Evolutionary conservation across 768 basidiomycete genomes (phyloP), one percentile per base, ranked within the genome.

Genomic region (Mycena metata): DNA sequence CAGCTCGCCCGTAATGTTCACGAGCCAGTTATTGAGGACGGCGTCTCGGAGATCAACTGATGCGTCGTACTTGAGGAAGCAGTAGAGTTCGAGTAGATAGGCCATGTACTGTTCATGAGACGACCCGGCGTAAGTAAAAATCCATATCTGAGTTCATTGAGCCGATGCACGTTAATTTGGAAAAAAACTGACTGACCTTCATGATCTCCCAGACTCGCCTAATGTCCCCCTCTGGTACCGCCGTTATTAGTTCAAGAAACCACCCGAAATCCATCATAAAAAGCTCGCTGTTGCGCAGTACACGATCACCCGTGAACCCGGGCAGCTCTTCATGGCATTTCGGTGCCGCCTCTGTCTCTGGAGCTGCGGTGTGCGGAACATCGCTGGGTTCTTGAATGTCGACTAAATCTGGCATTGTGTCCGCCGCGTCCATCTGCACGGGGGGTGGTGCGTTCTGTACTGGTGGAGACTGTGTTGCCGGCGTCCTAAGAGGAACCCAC

Each of bases 151-250:
- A n/a, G 39, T 11, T 11, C 10, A 2, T 11, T 39, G 10, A 39
- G 39, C 11, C 15, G 39, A 39, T 39, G 39, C 30, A 30, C 30
- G 30, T 30, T 30, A 6, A 30, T 6, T 30, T 3, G 6, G 6
- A 30, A 30, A 30, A 30, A 3, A 39, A 15, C 11, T 39, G 9
- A 39, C 10, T 39, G n/a, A 78, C 74, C 75, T 81, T 81, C 49
- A 82, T 55, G 3, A 69, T 51, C 54, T 80, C 79, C 64, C 75
- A 82, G 1, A 78, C 70, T 12, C 78, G 73, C 0, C 80, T 79
- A 35, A 72, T 70, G 71, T 81, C 80, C 0, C 81, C 81, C 52
- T 78, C 76, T 5, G 80, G 74, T 1, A 71, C 72, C 1, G 78
- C 75, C 39, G 68, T 72, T 0, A 73, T 64, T 21, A 74, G 43